Base-by-base conservation (phyloP, 192 early-diverging fungal genomes). In the Mortierella hygrophila region DNA sequence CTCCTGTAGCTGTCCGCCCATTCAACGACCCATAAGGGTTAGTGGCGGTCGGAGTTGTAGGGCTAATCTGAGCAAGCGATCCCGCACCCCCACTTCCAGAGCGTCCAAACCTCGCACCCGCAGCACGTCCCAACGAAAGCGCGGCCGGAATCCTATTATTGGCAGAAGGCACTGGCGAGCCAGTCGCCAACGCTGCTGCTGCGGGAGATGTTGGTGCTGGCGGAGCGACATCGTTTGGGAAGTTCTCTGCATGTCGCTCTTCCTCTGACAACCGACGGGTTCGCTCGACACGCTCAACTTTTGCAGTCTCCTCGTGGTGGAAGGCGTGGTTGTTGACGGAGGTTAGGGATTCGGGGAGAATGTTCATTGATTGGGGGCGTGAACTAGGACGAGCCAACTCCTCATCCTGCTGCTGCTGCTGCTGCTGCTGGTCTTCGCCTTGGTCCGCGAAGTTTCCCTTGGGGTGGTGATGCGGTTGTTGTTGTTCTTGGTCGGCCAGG, bases 301-400 rank as follows among this genome's bases (percentile, higher is more conserved):
- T 46, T 0, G 63, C 47, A n/a, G 55, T 41, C 0, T 49, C 15
- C 0, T 49, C 15, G 18, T 80, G 77, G 7, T 74, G 70, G 13
- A 72, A 46, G 8, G 84, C 75, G 44, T 80, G 75, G 54, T 86
- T 86, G 47, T 81, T 86, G 16, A 86, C 26, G n/a, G 75, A 70
- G 9, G 84, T 86, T 0, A 86, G 68, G 11, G 84, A 80, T n/a
- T 86, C 84, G 37, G 84, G 84, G 20, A 84, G 73, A 63, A 84
- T 84, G 44, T 84, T 84, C 72, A 71, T 73, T 26, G 82, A 84
- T 23, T 68, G 55, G 5, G 75, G 78, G 23, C 79, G 23, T 9
- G 79, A 63, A 26, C 44, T 52, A 8, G 54, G 75, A 6, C 65
- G 78, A 57, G 44, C 32, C 13, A 52, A 16, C 6, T 37, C 26